phyloP scores from a whole-genome alignment of 257 asterid species.

The Osmanthus fragrans region DNA sequence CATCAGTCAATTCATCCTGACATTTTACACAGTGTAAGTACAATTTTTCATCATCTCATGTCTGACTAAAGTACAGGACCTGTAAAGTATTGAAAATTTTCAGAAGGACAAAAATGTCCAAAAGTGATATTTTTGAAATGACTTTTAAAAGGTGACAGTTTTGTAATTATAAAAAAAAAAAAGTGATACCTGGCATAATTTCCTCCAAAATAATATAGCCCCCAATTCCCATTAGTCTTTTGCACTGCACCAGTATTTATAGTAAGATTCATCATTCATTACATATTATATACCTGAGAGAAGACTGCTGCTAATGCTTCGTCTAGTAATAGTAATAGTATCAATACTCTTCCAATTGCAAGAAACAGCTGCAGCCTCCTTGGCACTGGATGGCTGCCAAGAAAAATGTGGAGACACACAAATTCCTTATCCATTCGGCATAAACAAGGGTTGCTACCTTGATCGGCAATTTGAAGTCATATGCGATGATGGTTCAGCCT shows the following conservation, averaged over 20 bases:
- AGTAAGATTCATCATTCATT: not conserved
- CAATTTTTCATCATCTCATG: too few species aligned
- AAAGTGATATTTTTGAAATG: too few species aligned
- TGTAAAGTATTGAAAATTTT: too few species aligned
- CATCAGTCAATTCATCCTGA: too few species aligned
- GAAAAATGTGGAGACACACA: slow-evolving; percentile 27
- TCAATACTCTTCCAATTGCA: not conserved
- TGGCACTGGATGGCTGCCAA: slow-evolving; percentile 22
- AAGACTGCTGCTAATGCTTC: not conserved
- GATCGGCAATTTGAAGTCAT: slow-evolving; percentile 21
- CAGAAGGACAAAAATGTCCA: too few species aligned
- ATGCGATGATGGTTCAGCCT: slow-evolving; percentile 21
- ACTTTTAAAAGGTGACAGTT: too few species aligned
- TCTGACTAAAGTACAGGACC: too few species aligned
- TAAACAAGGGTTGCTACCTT: slow-evolving; percentile 28
- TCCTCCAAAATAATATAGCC: too few species aligned
- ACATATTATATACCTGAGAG: not conserved
- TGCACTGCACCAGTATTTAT: not conserved
- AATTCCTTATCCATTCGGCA: slow-evolving; percentile 39
- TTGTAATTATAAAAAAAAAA: too few species aligned
- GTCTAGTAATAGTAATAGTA: not conserved
- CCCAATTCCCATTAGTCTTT: not conserved
- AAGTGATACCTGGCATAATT: too few species aligned
- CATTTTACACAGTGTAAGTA: too few species aligned
- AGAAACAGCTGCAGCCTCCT: slow-evolving; percentile 11